These are phyloP conservation scores for Fusarium torreyae DNA, from an alignment of 2,329 filamentous ascomycete genomes.

Conservation along the genomic window DNA sequence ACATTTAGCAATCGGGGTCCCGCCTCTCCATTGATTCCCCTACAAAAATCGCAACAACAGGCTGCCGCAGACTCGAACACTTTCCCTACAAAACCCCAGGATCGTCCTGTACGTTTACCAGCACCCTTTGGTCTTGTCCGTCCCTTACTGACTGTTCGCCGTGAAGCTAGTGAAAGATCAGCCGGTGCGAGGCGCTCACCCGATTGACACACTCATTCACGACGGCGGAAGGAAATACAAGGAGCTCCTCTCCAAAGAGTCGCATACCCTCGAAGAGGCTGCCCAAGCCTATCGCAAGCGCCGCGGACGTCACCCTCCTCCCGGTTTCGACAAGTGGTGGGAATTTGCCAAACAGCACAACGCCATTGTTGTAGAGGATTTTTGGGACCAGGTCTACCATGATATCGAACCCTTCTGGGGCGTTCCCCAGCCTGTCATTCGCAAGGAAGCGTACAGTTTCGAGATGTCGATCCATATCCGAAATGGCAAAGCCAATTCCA, in stretches of 20 bases:
- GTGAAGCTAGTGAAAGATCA: slow-evolving; percentile 12
- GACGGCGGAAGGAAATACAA: slow-evolving; percentile 60
- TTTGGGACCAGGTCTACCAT: slow-evolving; percentile 75
- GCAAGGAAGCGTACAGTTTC: slow-evolving; percentile 67
- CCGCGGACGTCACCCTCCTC: slow-evolving; percentile 74
- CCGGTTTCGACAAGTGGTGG: slow-evolving; percentile 74
- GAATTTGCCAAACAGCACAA: slow-evolving; percentile 67
- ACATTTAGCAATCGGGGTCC: slow-evolving; percentile 43
- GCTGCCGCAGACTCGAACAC: background rate
- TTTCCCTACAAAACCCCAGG: background rate
- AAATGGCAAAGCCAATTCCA: slow-evolving; percentile 65
- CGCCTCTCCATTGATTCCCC: slow-evolving; percentile 14
- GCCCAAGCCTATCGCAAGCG: slow-evolving; percentile 71
- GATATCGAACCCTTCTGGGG: slow-evolving; percentile 73
- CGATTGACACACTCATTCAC: slow-evolving; percentile 68
- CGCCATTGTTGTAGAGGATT: slow-evolving; percentile 72
- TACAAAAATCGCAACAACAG: slow-evolving; percentile 24
- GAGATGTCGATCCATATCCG: slow-evolving; percentile 75
- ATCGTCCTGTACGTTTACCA: slow-evolving; percentile 18
- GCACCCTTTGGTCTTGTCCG: background rate
- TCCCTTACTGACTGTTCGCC: slow-evolving; percentile 14
- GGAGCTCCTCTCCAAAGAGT: slow-evolving; percentile 60
- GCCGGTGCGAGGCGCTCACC: slow-evolving; percentile 54
- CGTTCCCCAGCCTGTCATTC: slow-evolving; percentile 63
- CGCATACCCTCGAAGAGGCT: slow-evolving; percentile 66